These are phyloP conservation scores for Botryobasidium botryosum DNA, from an alignment of 768 basidiomycete species.

Conservation along the genomic window DNA sequence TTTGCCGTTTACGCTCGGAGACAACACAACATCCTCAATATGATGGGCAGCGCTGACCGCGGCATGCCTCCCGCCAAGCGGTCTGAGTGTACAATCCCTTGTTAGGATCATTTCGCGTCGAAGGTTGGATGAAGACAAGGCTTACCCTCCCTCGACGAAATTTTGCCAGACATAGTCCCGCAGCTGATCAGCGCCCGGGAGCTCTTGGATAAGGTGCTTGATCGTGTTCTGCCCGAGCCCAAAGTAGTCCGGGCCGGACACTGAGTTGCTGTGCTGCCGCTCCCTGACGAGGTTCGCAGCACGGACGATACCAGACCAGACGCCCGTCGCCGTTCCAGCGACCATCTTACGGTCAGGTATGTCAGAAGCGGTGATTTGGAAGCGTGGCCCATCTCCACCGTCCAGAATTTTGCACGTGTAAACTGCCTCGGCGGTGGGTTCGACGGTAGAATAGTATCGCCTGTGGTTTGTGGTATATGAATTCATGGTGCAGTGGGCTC, in stretches of 20 bases:
- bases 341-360: conserved; percentile 56
- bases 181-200: conserved; percentile 51
- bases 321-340: conserved; percentile 76
- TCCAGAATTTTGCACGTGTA: conserved; percentile 76
- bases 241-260: conserved; percentile 80
- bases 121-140: conserved; percentile 14
- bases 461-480: conserved; percentile 23
- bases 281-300: conserved; percentile 68
- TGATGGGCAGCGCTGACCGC: conserved; percentile 52
- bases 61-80: conserved; percentile 65
- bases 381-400: conserved; percentile 72
- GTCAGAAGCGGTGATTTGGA: conserved; percentile 65
- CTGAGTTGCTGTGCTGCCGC: conserved; percentile 69
- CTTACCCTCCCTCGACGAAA: conserved; percentile 74
- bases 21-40: no score
- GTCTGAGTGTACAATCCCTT: conserved; percentile 26
- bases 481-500: neutral
- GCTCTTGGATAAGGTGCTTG: conserved; percentile 78
- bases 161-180: conserved; percentile 77
- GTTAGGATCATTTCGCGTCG: neutral
- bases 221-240: conserved; percentile 77
- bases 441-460: conserved; percentile 61
- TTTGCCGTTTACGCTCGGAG: no score
- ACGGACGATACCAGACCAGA: conserved; percentile 71
- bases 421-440: conserved; percentile 46